Percentiles rank a stretch among this genome's conserved stretches.
Conservation (phyloP, 345 rosid genomes). For the Brassica rapa region DNA sequence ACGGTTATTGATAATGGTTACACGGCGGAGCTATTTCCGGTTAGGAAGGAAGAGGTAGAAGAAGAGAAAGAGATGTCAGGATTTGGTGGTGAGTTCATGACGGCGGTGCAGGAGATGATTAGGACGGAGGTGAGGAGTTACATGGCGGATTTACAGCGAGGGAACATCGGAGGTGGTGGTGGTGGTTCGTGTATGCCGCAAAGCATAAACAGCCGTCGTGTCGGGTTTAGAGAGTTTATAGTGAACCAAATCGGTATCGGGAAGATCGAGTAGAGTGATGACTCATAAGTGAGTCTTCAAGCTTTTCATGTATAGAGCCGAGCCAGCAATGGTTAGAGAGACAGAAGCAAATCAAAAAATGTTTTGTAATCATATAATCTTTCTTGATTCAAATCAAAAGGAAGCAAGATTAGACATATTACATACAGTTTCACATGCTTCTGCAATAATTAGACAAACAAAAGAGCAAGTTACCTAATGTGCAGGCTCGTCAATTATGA, state of each 20-base stretch:
- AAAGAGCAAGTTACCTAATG: not conserved
- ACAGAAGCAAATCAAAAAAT: slow-evolving; percentile 10
- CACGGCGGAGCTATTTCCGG: slow-evolving; percentile 40
- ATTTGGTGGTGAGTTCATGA: slow-evolving; percentile 66
- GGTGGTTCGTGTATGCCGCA: slow-evolving; percentile 55
- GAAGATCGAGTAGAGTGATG: slow-evolving; percentile 52
- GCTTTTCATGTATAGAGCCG: slow-evolving; percentile 55
- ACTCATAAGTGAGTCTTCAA: not conserved
- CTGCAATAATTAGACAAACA: slow-evolving; percentile 7
- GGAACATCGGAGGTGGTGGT: slow-evolving; percentile 40
- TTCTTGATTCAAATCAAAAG: not conserved
- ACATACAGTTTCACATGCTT: not conserved
- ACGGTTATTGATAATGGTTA: slow-evolving; percentile 12
- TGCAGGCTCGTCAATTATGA: not conserved
- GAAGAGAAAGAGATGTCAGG: slow-evolving; percentile 47
- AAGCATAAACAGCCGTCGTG: slow-evolving; percentile 47
- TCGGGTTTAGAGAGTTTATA: slow-evolving; percentile 63
- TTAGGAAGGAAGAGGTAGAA: slow-evolving; percentile 34
- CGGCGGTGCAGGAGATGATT: slow-evolving; percentile 92
- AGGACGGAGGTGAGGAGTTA: slow-evolving; percentile 80
- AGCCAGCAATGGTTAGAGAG: slow-evolving; percentile 24
- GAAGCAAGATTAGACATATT: slow-evolving; percentile 2
- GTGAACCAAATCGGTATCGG: slow-evolving; percentile 60
- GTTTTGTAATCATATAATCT: slow-evolving; percentile 14
- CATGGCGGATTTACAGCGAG: slow-evolving; percentile 63